phyloP scores from a whole-genome alignment of 106 monocot species.

The Xerophyta viscosa region DNA sequence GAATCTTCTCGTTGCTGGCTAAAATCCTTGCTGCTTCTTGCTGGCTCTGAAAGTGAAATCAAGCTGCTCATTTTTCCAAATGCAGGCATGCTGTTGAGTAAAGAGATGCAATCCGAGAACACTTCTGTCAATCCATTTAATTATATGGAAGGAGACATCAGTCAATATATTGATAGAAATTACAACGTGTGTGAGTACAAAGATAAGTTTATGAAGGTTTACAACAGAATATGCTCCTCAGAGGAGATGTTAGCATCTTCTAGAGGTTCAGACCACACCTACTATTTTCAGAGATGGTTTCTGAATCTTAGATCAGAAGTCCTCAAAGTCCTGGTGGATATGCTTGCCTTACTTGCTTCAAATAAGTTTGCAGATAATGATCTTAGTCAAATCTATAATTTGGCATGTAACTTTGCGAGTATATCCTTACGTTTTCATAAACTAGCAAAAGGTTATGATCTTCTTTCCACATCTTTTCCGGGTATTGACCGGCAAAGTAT shows the following conservation, averaged over 20 bases:
- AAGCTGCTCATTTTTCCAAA: conserved; percentile 67
- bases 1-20: conserved; percentile 44
- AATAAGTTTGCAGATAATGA: conserved; percentile 4
- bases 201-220: conserved; percentile 36
- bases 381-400: not conserved
- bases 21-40: conserved; percentile 57
- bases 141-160: conserved; percentile 18
- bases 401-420: conserved; percentile 16
- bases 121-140: conserved; percentile 10
- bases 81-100: conserved; percentile 33
- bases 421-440: conserved; percentile 31
- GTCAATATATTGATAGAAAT: conserved; percentile 3
- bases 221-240: conserved; percentile 48
- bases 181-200: conserved; percentile 18
- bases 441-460: conserved; percentile 72
- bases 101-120: conserved; percentile 29
- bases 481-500: conserved; percentile 56
- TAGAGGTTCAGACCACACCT: conserved; percentile 15
- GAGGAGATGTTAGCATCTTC: conserved; percentile 34
- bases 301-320: conserved; percentile 57
- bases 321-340: conserved; percentile 39
- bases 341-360: conserved; percentile 30
- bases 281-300: conserved; percentile 81
- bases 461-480: conserved; percentile 66
- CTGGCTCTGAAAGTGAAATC: conserved; percentile 83